A percentile compares a stretch with the other conserved stretches of the same genome.
phyloP scores from a whole-genome alignment of 2,329 filamentous ascomycete species.

The Hypomyces perniciosus region DNA sequence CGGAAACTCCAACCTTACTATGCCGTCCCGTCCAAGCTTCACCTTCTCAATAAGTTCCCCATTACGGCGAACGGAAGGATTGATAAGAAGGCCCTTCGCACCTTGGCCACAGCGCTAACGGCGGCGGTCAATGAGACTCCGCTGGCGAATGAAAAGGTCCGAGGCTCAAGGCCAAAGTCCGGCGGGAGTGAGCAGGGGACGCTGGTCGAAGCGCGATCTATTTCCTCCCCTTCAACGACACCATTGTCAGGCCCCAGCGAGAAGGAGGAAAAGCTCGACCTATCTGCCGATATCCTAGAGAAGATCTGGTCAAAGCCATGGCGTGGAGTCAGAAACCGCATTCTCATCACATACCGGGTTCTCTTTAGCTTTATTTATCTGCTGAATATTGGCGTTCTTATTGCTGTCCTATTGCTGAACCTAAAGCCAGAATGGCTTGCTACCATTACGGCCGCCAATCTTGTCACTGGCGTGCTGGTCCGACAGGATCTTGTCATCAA shows the following conservation, averaged over 20 bases:
- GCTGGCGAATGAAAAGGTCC: too few relatives aligned
- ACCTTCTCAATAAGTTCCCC: constrained; percentile 38
- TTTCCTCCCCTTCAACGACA: constrained; percentile 24
- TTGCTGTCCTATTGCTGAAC: constrained; percentile 33
- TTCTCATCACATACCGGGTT: constrained; percentile 50
- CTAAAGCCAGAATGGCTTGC: constrained; percentile 32
- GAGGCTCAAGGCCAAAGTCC: neutral
- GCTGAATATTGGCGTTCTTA: constrained; percentile 43
- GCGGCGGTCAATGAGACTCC: too few relatives aligned
- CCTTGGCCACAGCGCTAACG: constrained; percentile 22
- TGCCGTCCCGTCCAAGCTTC: constrained; percentile 43
- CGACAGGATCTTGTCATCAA: constrained; percentile 51
- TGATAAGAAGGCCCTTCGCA: constrained; percentile 42
- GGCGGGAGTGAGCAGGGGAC: constrained; percentile 15
- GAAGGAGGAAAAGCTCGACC: constrained; percentile 21
- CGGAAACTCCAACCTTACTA: constrained; percentile 47
- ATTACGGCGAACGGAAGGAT: constrained; percentile 52
- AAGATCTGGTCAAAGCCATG: constrained; percentile 35
- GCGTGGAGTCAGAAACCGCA: constrained; percentile 35
- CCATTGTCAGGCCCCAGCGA: constrained; percentile 17
- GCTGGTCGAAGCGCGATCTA: constrained; percentile 23
- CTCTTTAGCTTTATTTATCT: constrained; percentile 50
- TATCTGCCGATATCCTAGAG: constrained; percentile 29
- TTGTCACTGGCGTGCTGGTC: constrained; percentile 44
- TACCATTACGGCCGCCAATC: constrained; percentile 42